Base-by-base conservation (phyloP, 306 rosid species). In the Begonia masoniana region DNA sequence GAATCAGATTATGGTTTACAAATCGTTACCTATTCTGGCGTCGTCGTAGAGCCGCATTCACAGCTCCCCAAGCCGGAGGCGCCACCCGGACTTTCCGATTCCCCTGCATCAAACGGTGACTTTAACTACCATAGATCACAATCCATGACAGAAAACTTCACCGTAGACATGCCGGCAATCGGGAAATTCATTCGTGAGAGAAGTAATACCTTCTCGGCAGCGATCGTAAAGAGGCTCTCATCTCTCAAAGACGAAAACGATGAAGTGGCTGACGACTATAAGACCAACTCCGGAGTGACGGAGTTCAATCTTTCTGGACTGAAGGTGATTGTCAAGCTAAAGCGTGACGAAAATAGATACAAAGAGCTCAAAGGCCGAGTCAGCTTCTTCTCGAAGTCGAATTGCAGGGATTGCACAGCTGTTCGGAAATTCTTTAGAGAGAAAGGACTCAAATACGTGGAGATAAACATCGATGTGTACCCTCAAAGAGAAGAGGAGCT, bases 381-480 rank as follows among this genome's bases (percentile, higher is more conserved):
- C 68, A 83, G 76, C 77, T 86, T 92, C 80, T 92, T 81, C 74
- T 86, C 96, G 15, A 69, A 78, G 55, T 92, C 99, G 12, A 64
- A 70, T 50, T 92, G 96, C 58, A 70, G 99, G 26, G 99, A 92
- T 60, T 74, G 95, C 73, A 76, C 85, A 1, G 99, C 99, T 13
- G 96, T 92, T 47, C 58, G 99, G 12, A 67, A 43, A 11, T 92
- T 86, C 54, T 69, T 92, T 47, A 57, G 62, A 3, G 95, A 81
- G 67, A 79, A 55, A 59, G 84, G 85, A 1, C 49, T 83, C 10
- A 64, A 21, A 31, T 86, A 64, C 73, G 81, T 83, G 21, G 99
- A 92, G 63, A 92, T 92, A 43, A 92, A 92, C 93, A 39, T 92
- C 65, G 99, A 92, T 60, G 99, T 92, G 23, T 92, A 53, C 49